phyloP scores from a whole-genome alignment of 1,284 basidiomycete genomes.

The Pyrrhoderma lamaoense region DNA sequence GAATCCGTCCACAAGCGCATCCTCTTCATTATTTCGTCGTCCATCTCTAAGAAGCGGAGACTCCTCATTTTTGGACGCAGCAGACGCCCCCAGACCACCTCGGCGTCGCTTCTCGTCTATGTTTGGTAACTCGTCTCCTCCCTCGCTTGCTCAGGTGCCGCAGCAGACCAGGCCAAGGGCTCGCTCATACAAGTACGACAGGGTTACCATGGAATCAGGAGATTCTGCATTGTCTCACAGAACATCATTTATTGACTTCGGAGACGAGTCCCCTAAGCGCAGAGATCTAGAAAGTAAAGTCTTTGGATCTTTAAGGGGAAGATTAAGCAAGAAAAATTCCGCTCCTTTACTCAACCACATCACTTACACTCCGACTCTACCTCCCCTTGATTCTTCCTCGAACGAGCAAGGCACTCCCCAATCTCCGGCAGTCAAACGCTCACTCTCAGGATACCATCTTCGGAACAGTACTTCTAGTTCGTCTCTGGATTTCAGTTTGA shows the following conservation, averaged over 20 bases:
- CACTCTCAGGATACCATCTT: not conserved
- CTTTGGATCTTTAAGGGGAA: slow-evolving; percentile 13
- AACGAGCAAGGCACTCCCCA: not conserved
- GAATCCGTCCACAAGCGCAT: not conserved
- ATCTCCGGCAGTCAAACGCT: too few relatives aligned
- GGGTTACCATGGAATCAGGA: slow-evolving; percentile 7
- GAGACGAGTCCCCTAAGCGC: not conserved
- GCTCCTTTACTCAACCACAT: slow-evolving; percentile 12
- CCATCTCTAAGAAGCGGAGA: slow-evolving; percentile 6
- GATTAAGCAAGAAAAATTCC: slow-evolving; percentile 14
- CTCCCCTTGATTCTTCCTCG: slow-evolving; percentile 3
- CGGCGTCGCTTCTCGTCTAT: slow-evolving; percentile 8
- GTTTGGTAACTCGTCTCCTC: slow-evolving; percentile 1
- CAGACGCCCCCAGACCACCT: not conserved
- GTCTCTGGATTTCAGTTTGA: not conserved
- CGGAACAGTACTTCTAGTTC: not conserved
- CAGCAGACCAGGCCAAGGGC: slow-evolving; percentile 5
- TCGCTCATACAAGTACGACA: slow-evolving; percentile 3
- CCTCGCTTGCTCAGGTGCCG: not conserved
- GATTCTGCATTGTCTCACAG: slow-evolving; percentile 1
- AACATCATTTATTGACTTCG: slow-evolving; percentile 14
- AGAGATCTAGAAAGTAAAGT: not conserved
- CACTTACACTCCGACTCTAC: not conserved
- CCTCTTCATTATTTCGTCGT: slow-evolving; percentile 2
- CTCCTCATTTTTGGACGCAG: slow-evolving; percentile 12